phyloP scores from a whole-genome alignment of 2,329 filamentous ascomycete species.

The Fusarium temperatum region DNA sequence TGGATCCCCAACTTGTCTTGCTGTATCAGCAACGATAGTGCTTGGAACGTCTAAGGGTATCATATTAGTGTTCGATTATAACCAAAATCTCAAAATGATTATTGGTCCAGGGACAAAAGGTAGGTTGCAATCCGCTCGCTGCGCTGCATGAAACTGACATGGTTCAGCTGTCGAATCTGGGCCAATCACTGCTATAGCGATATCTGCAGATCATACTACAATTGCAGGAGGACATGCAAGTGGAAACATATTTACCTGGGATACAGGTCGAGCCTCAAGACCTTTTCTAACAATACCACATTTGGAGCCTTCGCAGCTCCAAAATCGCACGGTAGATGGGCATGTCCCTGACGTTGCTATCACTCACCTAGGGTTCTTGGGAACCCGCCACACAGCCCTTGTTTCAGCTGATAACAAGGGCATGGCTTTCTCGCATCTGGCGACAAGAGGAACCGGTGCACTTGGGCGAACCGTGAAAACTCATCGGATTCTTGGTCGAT shows the following conservation, averaged over 20 bases:
- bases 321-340: conserved; percentile 77
- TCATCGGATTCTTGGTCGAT: conserved; percentile 88
- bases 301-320: conserved; percentile 70
- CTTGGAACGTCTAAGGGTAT: conserved; percentile 94
- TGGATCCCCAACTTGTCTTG: conserved; percentile 88
- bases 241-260: conserved; percentile 97
- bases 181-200: conserved; percentile 83
- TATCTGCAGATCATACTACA: conserved; percentile 93
- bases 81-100: conserved; percentile 92
- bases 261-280: conserved; percentile 80
- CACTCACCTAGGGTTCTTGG: conserved; percentile 92
- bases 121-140: conserved; percentile 47
- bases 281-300: conserved; percentile 91
- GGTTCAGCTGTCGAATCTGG: conserved; percentile 85
- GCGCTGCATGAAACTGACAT: conserved; percentile 42
- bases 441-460: conserved; percentile 87
- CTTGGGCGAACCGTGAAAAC: conserved; percentile 88
- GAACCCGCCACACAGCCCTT: conserved; percentile 90
- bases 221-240: conserved; percentile 89
- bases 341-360: conserved; percentile 82
- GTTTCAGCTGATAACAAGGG: conserved; percentile 94
- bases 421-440: conserved; percentile 98
- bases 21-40: conserved; percentile 87
- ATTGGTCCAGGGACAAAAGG: conserved; percentile 93
- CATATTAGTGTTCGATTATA: conserved; percentile 96